These are phyloP conservation scores for Neoarthrinium moseri DNA, from an alignment of 2,329 filamentous ascomycete species.

Conservation along the genomic window DNA sequence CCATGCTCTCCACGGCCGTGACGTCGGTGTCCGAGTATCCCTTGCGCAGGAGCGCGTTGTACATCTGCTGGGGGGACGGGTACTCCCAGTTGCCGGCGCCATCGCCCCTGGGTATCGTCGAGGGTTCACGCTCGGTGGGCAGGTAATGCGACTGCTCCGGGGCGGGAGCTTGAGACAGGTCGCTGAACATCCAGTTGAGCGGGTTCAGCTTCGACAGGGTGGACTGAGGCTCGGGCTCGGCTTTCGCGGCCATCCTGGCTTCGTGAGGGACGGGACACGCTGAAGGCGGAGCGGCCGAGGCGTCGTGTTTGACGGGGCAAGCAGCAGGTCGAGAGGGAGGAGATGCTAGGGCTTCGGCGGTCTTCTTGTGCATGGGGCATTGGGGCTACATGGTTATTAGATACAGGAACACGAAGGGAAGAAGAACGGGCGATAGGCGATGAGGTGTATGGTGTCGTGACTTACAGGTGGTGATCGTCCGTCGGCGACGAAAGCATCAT, in stretches of 20 bases:
- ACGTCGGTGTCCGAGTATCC: constrained; percentile 93
- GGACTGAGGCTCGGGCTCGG: constrained; percentile 36
- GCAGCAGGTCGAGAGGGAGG: constrained; percentile 25
- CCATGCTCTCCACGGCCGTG: constrained; percentile 94
- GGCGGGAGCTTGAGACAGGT: constrained; percentile 77
- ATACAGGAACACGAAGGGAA: constrained; percentile 15
- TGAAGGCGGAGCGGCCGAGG: constrained; percentile 19
- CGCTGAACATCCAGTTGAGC: constrained; percentile 93
- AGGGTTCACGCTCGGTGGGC: constrained; percentile 77
- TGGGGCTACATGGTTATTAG: constrained; percentile 35
- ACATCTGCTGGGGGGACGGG: constrained; percentile 98
- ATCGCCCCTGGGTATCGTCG: constrained; percentile 86
- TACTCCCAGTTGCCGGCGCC: constrained; percentile 90
- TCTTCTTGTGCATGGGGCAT: constrained; percentile 57
- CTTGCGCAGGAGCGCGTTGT: constrained; percentile 94
- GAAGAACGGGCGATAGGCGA: too few relatives aligned
- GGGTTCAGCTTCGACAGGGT: constrained; percentile 59
- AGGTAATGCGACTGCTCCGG: constrained; percentile 71
- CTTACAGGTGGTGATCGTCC: constrained; percentile 39
- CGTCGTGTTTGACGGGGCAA: constrained; percentile 29
- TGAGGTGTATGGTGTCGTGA: too few relatives aligned
- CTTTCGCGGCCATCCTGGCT: constrained; percentile 35
- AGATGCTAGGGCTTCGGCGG: constrained; percentile 43
- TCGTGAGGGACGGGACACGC: constrained; percentile 30
- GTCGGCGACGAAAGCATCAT: constrained; percentile 21